Evolutionary conservation across 2,329 filamentous ascomycete species (phyloP), one percentile per base, ranked within the genome.

Genomic region (Lecanicillium sp.): DNA sequence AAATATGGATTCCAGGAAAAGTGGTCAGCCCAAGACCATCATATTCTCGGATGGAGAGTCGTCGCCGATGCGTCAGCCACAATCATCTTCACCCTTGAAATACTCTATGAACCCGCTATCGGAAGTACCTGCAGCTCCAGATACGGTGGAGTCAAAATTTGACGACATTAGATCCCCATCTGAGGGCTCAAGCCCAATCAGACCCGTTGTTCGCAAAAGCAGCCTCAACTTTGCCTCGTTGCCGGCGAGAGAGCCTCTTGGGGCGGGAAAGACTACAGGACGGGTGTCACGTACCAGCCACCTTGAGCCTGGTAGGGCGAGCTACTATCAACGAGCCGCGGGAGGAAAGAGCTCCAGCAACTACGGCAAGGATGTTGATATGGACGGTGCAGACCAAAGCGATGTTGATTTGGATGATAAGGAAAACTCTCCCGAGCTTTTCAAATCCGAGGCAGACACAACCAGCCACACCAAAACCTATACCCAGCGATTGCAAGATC

Each of bases 181-280:
- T 3, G 81, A 86, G 34, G 72, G 68, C 1, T 87, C 84, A 1
- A 89, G 83, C 49, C 85, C 85, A 0, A 78, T 84, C 35, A 74
- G 86, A 48, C 83, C 84, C 2, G 69, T 86, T 20, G 75, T 94
- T 48, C 81, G 90, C 44, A 97, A 97, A 69, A 95, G 89, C 62
- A 97, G 90, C 57, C 72, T 98, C 44, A 94, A 85, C 43, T 97
- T 98, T 63, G 87, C 92, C 28, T 87, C 92, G 14, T 70, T 98
- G 11, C 92, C 92, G 20, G 89, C 90, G 3, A 77, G 92, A 44
- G 90, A 97, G 54, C 90, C 90, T 27, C 68, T 97, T 37, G 79
- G 80, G 22, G 77, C 77, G 13, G 94, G 94, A 58, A 90, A 89
- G 64, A 94, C 84, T 57, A 77, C 88, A 53, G 88, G 81, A 13